Evolutionary conservation across 176 grass and related monocot genomes (phyloP).

Genomic region (Bolboschoenus planiculmis): DNA sequence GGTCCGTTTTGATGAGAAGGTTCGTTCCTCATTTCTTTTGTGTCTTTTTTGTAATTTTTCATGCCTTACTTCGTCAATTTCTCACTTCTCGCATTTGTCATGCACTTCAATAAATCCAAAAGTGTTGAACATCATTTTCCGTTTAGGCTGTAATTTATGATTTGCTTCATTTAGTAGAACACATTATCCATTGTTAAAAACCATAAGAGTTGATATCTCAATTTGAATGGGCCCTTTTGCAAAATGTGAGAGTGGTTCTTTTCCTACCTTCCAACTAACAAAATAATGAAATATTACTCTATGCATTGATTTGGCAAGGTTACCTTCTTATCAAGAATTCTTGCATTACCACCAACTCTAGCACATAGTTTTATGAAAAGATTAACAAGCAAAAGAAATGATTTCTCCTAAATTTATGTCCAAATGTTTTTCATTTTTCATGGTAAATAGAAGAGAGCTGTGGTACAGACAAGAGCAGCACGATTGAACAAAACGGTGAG

Average conservation of each 20-base stretch:
- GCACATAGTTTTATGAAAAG: neutral
- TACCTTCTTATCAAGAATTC: neutral
- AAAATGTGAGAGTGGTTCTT: neutral
- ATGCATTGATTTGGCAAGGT: neutral
- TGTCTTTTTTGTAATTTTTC: neutral
- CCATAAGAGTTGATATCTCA: neutral
- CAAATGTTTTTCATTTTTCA: neutral
- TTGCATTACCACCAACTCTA: neutral
- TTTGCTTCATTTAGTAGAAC: neutral
- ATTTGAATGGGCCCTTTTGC: neutral
- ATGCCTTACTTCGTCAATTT: neutral
- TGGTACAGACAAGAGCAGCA: constrained; percentile 12
- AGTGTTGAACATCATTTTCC: neutral
- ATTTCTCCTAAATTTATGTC: neutral
- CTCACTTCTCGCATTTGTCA: neutral
- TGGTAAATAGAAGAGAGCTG: constrained; percentile 8
- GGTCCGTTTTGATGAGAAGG: constrained; percentile 24
- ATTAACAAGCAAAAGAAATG: neutral
- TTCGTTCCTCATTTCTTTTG: neutral
- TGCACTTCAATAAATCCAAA: neutral
- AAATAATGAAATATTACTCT: neutral
- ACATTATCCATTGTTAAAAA: neutral
- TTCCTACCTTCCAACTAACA: neutral
- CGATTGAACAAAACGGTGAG: constrained; percentile 9
- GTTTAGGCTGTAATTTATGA: neutral